Evolutionary conservation across 1,284 basidiomycete species (phyloP), one percentile per base, ranked within the genome.

Genomic region (Ceratobasidium papillatum): DNA sequence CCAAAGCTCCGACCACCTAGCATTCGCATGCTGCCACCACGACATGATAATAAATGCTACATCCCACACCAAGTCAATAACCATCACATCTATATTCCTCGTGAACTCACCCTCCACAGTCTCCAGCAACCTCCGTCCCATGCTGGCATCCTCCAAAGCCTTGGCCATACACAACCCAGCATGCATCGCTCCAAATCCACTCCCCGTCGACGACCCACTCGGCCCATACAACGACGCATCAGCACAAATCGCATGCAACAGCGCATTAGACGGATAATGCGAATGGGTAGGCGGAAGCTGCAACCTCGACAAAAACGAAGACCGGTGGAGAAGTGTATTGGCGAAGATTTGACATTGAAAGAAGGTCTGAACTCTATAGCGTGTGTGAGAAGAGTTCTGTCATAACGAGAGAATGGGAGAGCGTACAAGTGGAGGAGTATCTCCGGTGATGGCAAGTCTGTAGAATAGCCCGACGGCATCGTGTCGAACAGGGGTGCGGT

Each of bases 21-120:
- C 66, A 58, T 69, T 69, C 22, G 66, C 66, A 32, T 69, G 66
- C 36, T 58, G 51, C 66, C 66, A 69, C 66, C 66, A 69, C 19
- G 66, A 56, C 52, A 69, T 56, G 14, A 69, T 38, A 25, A 69
- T 69, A 58, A 69, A 69, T n/a, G 66, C 66, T 69, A 30, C 30
- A n/a, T n/a, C n/a, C 1, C 11, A 27, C 19, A 22, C 14, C n/a
- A n/a, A 34, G 9, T 41, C 56, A 59, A 25, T 32, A 9, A 9
- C 19, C 17, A 9, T 56, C 49, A 68, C 12, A 7, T 19, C 1
- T 11, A 45, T 11, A 12, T n/a, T 9, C 11, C 19, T 45, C 41
- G 5, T 7, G 22, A 5, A 41, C 61, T 4, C 22, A 68, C 65
- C 65, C 34, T 69, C 52, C 0, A 69, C 66, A 27, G 52, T 58